Evolutionary conservation across 2,329 filamentous ascomycete species (phyloP), one percentile per base, ranked within the genome.

Genomic region (Lecanicillium sp.): DNA sequence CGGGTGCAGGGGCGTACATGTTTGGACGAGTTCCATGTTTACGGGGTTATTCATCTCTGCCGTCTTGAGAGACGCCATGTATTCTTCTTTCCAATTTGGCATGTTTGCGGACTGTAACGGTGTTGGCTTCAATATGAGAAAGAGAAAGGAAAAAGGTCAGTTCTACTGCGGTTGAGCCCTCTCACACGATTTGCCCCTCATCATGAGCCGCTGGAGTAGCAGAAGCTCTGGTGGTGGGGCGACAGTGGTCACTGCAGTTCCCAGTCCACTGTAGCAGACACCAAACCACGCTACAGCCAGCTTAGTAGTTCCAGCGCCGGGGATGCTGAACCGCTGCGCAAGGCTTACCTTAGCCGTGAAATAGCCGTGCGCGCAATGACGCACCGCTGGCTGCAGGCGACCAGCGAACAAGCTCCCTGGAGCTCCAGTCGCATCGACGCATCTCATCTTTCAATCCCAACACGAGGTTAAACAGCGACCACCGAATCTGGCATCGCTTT

Each of bases 1-100:
- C 30, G 12, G 17, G 42, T 42, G 47, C 23, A 39, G 42, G 37
- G 27, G 64, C 79, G 56, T 64, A 95, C 90, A 95, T 52, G 87
- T 84, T 62, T 89, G 77, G 59, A 95, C 86, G 52, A 94, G 77
- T 44, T 82, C 77, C 59, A 72, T 70, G 55, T 80, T 79, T 51
- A 81, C 70, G 5, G 75, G 73, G 55, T 70, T 75, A 50, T 89
- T 85, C 53, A 81, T 77, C 60, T 81, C 77, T 58, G 88, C 87
- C 58, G 85, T 83, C 56, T 81, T 77, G 55, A 97, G 74, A 55
- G 85, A 84, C 52, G 79, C 73, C 53, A 87, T 74, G 65, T 95
- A 96, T 60, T 94, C 86, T 56, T 87, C 82, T 60, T 84, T 79
- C 87, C 90, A 94, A 71, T 78, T 79, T 54, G 80, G 75, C 75